Conservation (phyloP, 306 rosid species). For the Gastrolobium bilobum region DNA sequence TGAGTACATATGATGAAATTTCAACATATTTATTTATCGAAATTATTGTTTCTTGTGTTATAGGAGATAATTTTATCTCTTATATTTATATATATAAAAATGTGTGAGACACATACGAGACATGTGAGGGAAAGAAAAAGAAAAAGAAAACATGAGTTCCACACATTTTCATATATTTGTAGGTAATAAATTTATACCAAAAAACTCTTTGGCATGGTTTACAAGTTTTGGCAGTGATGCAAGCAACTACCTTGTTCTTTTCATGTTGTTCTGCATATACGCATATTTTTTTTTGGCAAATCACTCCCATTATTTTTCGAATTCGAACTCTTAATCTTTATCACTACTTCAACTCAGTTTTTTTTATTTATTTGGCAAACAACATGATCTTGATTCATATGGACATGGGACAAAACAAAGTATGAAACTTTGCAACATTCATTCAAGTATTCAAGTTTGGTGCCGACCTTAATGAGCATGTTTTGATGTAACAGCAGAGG, state of each 20-base stretch:
- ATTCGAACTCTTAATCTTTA: no score
- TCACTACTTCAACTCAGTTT: no score
- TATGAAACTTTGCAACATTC: constrained; percentile 15
- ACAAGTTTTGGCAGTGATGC: constrained; percentile 14
- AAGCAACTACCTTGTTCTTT: constrained; percentile 13
- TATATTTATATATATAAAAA: no score
- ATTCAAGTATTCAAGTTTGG: constrained; percentile 31
- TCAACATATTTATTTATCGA: not conserved
- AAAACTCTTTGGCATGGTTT: not conserved
- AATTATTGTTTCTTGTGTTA: no score
- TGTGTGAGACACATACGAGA: no score
- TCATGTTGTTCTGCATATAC: not conserved
- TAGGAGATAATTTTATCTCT: no score
- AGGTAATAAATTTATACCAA: no score
- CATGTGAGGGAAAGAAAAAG: no score
- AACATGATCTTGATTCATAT: not conserved
- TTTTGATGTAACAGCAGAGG: constrained; percentile 46
- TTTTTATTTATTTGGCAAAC: not conserved
- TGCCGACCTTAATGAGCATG: constrained; percentile 47
- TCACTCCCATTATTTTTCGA: no score
- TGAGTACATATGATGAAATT: not conserved
- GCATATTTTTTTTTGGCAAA: not conserved
- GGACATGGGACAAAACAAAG: not conserved
- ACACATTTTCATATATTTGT: no score
- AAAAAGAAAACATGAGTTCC: no score